Evolutionary conservation across 2,329 filamentous ascomycete species (phyloP), one percentile per base, ranked within the genome.

Genomic region (Colletotrichum salicis): DNA sequence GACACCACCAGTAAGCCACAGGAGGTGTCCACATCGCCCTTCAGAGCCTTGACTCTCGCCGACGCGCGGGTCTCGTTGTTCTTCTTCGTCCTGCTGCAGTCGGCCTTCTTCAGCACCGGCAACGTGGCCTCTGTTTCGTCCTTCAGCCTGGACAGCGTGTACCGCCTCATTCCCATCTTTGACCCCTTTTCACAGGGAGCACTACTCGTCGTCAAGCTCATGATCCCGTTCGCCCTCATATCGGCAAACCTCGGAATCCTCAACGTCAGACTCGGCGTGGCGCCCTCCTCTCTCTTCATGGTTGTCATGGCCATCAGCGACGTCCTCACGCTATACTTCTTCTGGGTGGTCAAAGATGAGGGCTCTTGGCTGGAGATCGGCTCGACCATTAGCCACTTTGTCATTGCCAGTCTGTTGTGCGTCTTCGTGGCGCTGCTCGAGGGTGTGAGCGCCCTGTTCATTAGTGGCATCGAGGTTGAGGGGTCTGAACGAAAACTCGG

Each of bases 281-380:
- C 95, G 10, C 95, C 95, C 0, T 95, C 93, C 51, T 94, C 95
- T 6, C 85, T 99, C 4, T 98, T 98, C 83, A 98, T 98, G 92
- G 85, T 96, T 2, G 95, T 97, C 62, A 97, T 98, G 90, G 93
- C 93, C 0, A 90, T 97, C 63, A 95, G 93, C 72, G 96, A 99
- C 79, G 90, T 97, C 61, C 87, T 98, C 80, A 98, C 96, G 4
- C 86, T 99, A 64, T 94, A 96, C 77, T 99, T 99, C 85, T 99
- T 99, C 84, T 99, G 94, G 91, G 94, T 97, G 77, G 96, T 99
- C 57, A 93, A 93, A 78, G 96, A 99, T 76, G 96, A 99, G 80
- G 96, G 96, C 0, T 96, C 93, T 27, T 99, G 96, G 96, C 84
- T 99, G 71, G 96, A 99, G 80, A 99, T 99, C 79, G 96, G 96